phyloP scores from a whole-genome alignment of 2,329 filamentous ascomycete species.

The Phyllosticta paracitricarpa region DNA sequence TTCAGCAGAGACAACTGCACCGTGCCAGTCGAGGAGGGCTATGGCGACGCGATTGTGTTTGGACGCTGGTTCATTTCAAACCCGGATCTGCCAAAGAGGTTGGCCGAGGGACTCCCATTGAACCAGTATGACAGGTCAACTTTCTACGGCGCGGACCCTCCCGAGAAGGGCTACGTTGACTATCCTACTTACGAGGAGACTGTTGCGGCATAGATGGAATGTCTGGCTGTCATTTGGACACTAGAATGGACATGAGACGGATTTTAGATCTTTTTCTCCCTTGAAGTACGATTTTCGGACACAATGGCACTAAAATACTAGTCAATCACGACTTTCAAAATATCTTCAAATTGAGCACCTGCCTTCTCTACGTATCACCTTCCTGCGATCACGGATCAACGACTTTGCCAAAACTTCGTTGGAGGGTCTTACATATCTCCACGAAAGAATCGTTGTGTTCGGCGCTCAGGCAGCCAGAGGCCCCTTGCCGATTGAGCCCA shows the following conservation, averaged over 20 bases:
- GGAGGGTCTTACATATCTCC: neutral
- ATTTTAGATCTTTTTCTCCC: neutral
- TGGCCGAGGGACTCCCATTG: slow-evolving; percentile 27
- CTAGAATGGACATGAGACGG: neutral
- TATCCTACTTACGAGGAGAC: slow-evolving; percentile 26
- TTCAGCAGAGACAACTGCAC: slow-evolving; percentile 25
- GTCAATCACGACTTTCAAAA: too few species aligned
- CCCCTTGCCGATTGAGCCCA: too few species aligned
- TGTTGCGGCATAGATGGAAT: neutral
- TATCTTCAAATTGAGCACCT: too few species aligned
- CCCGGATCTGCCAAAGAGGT: slow-evolving; percentile 31
- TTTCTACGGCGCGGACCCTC: slow-evolving; percentile 33
- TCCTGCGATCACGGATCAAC: too few species aligned
- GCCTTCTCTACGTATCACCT: too few species aligned
- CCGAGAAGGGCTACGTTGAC: slow-evolving; percentile 31
- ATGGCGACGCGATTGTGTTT: slow-evolving; percentile 31
- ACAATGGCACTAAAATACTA: neutral
- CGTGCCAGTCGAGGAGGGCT: slow-evolving; percentile 23
- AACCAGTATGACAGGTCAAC: slow-evolving; percentile 30
- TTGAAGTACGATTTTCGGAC: neutral
- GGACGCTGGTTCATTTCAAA: slow-evolving; percentile 34
- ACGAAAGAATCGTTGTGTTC: neutral
- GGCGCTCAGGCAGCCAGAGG: too few species aligned
- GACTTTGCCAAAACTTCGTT: too few species aligned
- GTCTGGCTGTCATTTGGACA: neutral